These are phyloP conservation scores for Monosporascus sp. DNA, from an alignment of 2,329 filamentous ascomycete species.

Conservation along the genomic window DNA sequence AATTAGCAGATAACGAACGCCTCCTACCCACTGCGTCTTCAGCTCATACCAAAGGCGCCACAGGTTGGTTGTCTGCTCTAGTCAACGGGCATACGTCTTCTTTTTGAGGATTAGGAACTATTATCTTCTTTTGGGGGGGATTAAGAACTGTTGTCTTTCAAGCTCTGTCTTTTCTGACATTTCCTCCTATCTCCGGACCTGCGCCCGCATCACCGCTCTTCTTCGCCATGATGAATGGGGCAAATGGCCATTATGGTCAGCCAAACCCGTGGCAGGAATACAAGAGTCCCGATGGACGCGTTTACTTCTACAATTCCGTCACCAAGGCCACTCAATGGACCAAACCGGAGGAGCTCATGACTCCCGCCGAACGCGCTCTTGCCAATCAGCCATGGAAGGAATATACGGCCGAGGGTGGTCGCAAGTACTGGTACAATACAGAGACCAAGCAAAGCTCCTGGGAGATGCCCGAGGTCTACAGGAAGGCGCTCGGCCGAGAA, in stretches of 20 bases:
- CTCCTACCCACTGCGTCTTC: no score
- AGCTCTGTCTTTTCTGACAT: not conserved
- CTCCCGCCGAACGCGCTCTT: conserved; percentile 73
- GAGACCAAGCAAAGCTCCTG: conserved; percentile 90
- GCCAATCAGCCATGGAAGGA: conserved; percentile 88
- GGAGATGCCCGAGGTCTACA: conserved; percentile 86
- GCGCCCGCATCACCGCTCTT: not conserved
- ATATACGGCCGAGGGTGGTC: conserved; percentile 78
- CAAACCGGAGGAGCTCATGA: conserved; percentile 88
- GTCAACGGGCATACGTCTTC: no score
- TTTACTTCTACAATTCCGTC: conserved; percentile 84
- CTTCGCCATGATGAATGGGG: conserved; percentile 51
- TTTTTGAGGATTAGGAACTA: no score
- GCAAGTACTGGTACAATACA: conserved; percentile 93
- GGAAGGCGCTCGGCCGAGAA: conserved; percentile 60
- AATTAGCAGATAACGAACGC: no score
- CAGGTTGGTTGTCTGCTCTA: no score
- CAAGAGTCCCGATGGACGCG: conserved; percentile 72
- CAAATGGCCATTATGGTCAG: conserved; percentile 42
- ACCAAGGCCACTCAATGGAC: conserved; percentile 92
- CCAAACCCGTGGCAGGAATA: conserved; percentile 72
- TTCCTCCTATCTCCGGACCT: no score
- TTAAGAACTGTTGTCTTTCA: not conserved
- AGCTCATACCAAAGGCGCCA: no score
- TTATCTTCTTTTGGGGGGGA: no score